Conservation (phyloP, 129 eudicot genomes). For the Chrysanthemum seticuspe region DNA sequence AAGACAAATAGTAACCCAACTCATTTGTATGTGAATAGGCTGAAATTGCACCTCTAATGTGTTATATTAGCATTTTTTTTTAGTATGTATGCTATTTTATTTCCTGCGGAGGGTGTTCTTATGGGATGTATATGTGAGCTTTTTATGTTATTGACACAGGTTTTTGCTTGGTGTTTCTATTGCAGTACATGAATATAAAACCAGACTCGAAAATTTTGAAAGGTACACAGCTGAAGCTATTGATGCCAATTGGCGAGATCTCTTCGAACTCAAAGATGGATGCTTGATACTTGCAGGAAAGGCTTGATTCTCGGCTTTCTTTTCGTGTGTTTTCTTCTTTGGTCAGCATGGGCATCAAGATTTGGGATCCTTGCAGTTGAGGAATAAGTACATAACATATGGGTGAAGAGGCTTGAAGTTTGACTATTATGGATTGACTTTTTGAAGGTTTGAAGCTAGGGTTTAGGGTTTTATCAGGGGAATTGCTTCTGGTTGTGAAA, state of each 20-base stretch:
- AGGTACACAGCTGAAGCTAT: conserved; percentile 33
- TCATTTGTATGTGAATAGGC: too few relatives aligned
- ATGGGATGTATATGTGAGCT: neutral
- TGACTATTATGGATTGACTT: conserved; percentile 13
- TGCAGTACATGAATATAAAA: conserved; percentile 61
- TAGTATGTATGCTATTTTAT: neutral
- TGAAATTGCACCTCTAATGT: too few relatives aligned
- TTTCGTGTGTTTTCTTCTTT: conserved; percentile 28
- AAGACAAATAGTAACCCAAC: too few relatives aligned
- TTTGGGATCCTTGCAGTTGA: conserved; percentile 38
- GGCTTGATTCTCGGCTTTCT: conserved; percentile 21
- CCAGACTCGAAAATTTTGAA: conserved; percentile 41
- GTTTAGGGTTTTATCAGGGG: conserved; percentile 33
- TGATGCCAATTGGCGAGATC: conserved; percentile 35
- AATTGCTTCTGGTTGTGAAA: conserved; percentile 47
- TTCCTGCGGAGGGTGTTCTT: neutral
- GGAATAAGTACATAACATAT: conserved; percentile 50
- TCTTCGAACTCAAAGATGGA: conserved; percentile 57
- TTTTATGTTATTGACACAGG: neutral
- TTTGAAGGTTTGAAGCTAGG: conserved; percentile 28
- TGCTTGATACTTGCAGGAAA: conserved; percentile 34
- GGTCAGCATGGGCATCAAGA: conserved; percentile 25
- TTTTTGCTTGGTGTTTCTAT: conserved; percentile 6
- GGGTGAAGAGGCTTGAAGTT: conserved; percentile 28
- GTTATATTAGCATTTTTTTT: too few relatives aligned